A percentile compares a stretch with the other conserved stretches of the same genome.
Evolutionary conservation across 148 eudicot genomes (phyloP).

Genomic region (Polygonum maritimum): DNA sequence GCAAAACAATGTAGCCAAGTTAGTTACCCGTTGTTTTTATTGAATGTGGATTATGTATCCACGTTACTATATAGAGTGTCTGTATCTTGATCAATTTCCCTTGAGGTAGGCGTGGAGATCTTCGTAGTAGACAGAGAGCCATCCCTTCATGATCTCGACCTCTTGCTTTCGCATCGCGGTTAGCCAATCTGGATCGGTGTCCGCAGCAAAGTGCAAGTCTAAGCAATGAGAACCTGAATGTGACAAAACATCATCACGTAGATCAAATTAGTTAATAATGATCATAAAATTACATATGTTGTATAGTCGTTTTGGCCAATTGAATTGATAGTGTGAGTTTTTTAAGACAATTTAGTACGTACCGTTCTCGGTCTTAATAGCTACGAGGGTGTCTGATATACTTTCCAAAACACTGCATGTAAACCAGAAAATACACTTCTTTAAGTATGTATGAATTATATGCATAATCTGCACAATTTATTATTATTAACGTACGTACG

Average conservation of each 20-base stretch:
- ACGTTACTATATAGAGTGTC: too few relatives aligned
- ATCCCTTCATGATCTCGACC: background rate
- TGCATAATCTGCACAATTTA: too few relatives aligned
- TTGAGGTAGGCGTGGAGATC: background rate
- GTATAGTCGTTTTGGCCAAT: too few relatives aligned
- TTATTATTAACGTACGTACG: background rate
- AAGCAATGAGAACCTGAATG: background rate
- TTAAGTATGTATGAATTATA: too few relatives aligned
- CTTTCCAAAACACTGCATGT: background rate
- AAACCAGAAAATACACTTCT: too few relatives aligned
- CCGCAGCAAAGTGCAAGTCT: background rate
- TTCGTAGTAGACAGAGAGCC: background rate
- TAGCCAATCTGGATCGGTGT: background rate
- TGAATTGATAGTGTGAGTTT: background rate
- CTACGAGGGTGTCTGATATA: background rate
- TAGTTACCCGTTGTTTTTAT: too few relatives aligned
- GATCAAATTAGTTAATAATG: background rate
- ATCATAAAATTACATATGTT: too few relatives aligned
- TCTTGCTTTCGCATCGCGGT: background rate
- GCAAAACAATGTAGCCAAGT: too few relatives aligned
- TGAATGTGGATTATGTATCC: too few relatives aligned
- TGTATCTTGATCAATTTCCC: too few relatives aligned
- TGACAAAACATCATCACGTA: too few relatives aligned
- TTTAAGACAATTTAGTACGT: background rate
- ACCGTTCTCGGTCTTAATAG: background rate